Evolutionary conservation across 2,329 filamentous ascomycete species (phyloP), one percentile per base, ranked within the genome.

Genomic region (Teratosphaeria zuluensis): DNA sequence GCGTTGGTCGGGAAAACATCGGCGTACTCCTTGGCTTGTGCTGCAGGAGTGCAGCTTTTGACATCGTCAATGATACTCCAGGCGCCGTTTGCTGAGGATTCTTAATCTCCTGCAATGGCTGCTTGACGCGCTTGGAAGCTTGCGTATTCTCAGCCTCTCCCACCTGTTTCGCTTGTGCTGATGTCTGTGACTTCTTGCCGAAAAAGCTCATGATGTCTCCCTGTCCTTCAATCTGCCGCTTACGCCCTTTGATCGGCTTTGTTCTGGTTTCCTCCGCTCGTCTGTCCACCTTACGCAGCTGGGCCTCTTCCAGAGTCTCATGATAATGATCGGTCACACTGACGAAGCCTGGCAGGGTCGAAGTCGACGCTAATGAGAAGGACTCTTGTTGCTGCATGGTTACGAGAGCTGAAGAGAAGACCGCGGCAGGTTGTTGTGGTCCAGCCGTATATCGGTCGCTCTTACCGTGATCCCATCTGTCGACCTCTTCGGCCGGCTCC

Each of bases 201-300:
- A 83, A 83, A 69, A 83, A 84, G 59, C 69, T 77, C 3, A 77
- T 76, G 53, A 84, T 80, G 54, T 71, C 78, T 30, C 77, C 78
- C 66, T 84, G 81, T 1, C 75, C 77, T 61, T 76, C 72, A 24
- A 68, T 72, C 65, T 72, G 74, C 56, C 73, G 73, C 68, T 74
- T 70, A 63, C 64, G 71, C 58, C 61, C 67, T 60, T 68, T 75
- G 58, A 58, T 70, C 61, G 48, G 63, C 64, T 53, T 65, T 33
- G 58, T 58, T 19, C 61, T 62, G 48, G 62, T 53, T 64, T 68
- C 58, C 53, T 65, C 61, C 56, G 53, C 58, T 30, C 66, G 66
- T 48, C 65, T 66, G 55, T 72, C 61, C 59, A 65, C 65, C 59
- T 55, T 69, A 51, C 51, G 65, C 62, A 64, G 58, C 61, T 55